These are phyloP conservation scores for Aspergillus persii DNA, from an alignment of 2,329 filamentous ascomycete species.

Conservation along the genomic window DNA sequence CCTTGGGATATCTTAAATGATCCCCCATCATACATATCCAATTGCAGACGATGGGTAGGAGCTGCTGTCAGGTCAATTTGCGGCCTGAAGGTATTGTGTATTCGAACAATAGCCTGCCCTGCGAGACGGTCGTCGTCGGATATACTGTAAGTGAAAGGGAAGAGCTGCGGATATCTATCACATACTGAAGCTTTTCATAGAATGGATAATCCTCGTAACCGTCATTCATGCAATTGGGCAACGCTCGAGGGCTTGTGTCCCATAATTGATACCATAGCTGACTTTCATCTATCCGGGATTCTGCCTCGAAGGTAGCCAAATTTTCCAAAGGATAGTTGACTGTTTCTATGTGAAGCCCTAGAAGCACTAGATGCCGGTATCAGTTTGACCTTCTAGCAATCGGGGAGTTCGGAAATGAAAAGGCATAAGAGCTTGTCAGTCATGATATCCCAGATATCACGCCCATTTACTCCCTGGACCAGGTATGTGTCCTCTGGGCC, in stretches of 20 bases:
- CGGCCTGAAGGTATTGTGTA: conserved; percentile 25
- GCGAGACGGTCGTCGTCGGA: conserved; percentile 34
- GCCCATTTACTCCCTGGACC: background rate
- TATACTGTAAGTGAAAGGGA: conserved; percentile 34
- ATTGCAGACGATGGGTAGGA: conserved; percentile 32
- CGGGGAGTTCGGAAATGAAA: conserved; percentile 46
- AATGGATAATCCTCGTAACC: conserved; percentile 37
- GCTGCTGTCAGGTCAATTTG: conserved; percentile 31
- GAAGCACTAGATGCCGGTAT: conserved; percentile 25
- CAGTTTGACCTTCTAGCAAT: conserved; percentile 32
- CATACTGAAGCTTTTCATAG: conserved; percentile 38
- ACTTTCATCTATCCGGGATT: conserved; percentile 1
- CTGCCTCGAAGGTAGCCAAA: conserved; percentile 25
- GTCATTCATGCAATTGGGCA: conserved; percentile 38
- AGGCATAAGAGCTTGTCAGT: conserved; percentile 32
- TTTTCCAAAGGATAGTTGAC: conserved; percentile 39
- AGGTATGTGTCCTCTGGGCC: background rate
- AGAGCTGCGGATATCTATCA: conserved; percentile 24
- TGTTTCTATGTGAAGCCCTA: conserved; percentile 28
- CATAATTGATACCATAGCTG: conserved; percentile 24
- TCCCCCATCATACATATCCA: conserved; percentile 34
- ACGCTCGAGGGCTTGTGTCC: conserved; percentile 31
- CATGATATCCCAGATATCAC: background rate
- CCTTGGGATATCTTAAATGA: conserved; percentile 32
- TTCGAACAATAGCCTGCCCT: conserved; percentile 33